Base-by-base conservation (phyloP, 2,329 filamentous ascomycete species). In the Paramyrothecium roridum region DNA sequence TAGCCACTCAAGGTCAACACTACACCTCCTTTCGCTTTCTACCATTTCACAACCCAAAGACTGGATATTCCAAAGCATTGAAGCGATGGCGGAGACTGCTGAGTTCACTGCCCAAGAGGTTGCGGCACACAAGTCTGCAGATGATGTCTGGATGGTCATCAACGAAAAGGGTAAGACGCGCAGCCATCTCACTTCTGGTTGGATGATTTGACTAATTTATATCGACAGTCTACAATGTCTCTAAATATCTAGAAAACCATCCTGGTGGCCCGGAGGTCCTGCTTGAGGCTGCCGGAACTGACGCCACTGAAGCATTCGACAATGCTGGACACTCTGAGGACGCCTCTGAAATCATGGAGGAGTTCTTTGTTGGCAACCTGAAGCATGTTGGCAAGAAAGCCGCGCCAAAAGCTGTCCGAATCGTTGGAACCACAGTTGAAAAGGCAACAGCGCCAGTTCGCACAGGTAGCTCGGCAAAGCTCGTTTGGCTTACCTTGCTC, bases 281-380 rank as follows among this genome's bases (percentile, higher is more conserved):
- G 45, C 78, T 90, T 56, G 90, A 93, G 59, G 87, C 90, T 26
- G 90, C 81, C 62, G 91, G 91, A 55, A 86, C 87, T 63, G 90
- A 95, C 73, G 86, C 88, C 50, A 90, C 88, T 47, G 86, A 90
- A 68, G 88, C 85, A 46, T 95, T 93, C 66, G 90, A 95, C 74
- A 88, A 93, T 65, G 89, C 91, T 40, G 90, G 90, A 48, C 91
- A 96, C 77, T 91, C 88, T 49, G 88, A 91, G 22, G 78, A 80
- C 54, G 77, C 77, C 3, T 69, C 64, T 52, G 76, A 77, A 43
- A 73, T 77, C 49, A 73, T 79, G 69, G 67, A 65, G 2, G 56
- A 65, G 13, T 76, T 68, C 53, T 59, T 59, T 45, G 50, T 79
- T 34, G 77, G 76, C 19, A 69, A 66, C 30, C 65, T 75, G 54